A percentile compares a stretch with the other conserved stretches of the same genome.
phyloP scores from a whole-genome alignment of 2,329 filamentous ascomycete species.

The Pseudocercospora fijiensis region DNA sequence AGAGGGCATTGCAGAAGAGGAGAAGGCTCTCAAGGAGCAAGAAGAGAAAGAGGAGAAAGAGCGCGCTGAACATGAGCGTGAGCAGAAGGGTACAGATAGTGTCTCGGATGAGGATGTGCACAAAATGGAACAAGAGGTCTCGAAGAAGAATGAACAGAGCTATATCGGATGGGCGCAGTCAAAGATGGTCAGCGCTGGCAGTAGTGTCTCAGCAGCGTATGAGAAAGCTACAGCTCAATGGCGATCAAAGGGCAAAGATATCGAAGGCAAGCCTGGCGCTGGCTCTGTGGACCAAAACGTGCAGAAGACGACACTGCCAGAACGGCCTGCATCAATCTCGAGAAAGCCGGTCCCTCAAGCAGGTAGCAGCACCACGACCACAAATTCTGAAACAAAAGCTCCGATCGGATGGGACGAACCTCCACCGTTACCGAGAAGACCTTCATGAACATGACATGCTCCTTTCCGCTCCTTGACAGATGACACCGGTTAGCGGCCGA shows the following conservation, averaged over 20 bases:
- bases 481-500: conserved; percentile 1
- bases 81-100: conserved; percentile 32
- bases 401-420: conserved; percentile 2
- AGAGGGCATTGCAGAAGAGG: conserved; percentile 49
- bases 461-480: conserved; percentile 1
- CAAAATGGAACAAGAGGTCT: conserved; percentile 43
- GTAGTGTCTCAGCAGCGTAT: conserved; percentile 27
- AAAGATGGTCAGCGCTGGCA: conserved; percentile 40
- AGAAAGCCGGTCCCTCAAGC: not conserved
- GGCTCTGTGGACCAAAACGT: not conserved
- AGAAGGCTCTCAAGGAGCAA: conserved; percentile 41
- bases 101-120: conserved; percentile 37
- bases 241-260: conserved; percentile 5
- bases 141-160: conserved; percentile 47
- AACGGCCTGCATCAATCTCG: not conserved
- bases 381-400: not conserved
- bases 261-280: not conserved
- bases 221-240: conserved; percentile 25
- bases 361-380: not conserved
- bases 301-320: not conserved
- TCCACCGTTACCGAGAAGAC: conserved; percentile 10
- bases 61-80: conserved; percentile 31
- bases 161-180: conserved; percentile 46
- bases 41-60: conserved; percentile 41
- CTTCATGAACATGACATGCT: not conserved